Conservation (phyloP, 2,329 filamentous ascomycete genomes). For the Pseudocercospora musae region DNA sequence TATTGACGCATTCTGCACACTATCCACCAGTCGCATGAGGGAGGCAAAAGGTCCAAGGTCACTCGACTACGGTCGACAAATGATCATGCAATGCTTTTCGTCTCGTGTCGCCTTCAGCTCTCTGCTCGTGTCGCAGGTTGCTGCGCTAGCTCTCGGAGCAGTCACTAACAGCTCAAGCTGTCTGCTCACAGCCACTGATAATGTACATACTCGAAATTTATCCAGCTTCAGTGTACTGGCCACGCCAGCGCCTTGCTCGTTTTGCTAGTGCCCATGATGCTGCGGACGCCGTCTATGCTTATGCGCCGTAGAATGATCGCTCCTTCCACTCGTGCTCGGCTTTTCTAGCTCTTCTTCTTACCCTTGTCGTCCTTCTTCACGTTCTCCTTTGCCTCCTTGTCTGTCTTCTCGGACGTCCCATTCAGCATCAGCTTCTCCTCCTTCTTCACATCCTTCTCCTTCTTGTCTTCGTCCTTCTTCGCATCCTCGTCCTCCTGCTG, state of each 20-base stretch:
- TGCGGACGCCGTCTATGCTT: conserved; percentile 26
- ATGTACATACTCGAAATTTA: conserved; percentile 23
- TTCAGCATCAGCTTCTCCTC: conserved; percentile 64
- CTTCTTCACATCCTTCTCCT: conserved; percentile 53
- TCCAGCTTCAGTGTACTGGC: conserved; percentile 15
- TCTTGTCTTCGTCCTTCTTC: conserved; percentile 64
- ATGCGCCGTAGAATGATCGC: conserved; percentile 21
- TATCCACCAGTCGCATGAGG: not conserved
- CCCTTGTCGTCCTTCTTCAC: conserved; percentile 54
- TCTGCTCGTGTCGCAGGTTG: not conserved
- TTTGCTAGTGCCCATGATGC: conserved; percentile 7
- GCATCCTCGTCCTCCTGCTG: conserved; percentile 92
- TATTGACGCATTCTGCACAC: not conserved
- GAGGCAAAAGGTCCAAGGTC: not conserved
- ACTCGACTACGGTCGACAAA: not conserved
- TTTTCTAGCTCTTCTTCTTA: conserved; percentile 52
- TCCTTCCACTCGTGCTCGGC: not conserved
- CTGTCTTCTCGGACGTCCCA: conserved; percentile 48
- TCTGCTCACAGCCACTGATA: conserved; percentile 14
- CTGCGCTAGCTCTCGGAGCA: not conserved
- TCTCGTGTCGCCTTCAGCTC: not conserved
- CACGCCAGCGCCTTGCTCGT: conserved; percentile 12
- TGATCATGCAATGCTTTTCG: not conserved
- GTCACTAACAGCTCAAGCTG: not conserved
- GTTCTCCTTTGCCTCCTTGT: conserved; percentile 49